A percentile compares a stretch with the other conserved stretches of the same genome.
These are phyloP conservation scores for Kuraishia ogatae DNA, from an alignment of 805 yeast genomes.

Conservation along the genomic window DNA sequence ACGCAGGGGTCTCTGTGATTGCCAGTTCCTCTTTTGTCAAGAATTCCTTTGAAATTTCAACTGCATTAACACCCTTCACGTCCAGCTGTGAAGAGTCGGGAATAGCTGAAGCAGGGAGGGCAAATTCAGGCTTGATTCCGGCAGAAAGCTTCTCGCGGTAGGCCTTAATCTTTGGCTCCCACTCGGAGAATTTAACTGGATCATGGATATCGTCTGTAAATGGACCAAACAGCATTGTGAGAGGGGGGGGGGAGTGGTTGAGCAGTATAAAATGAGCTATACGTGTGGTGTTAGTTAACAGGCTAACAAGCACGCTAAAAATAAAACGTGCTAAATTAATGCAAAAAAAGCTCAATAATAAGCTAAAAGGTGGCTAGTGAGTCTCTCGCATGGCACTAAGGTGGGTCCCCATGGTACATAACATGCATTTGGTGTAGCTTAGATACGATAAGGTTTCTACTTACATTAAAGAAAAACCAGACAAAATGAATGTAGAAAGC, in stretches of 20 bases:
- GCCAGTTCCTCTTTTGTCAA: conserved; percentile 26
- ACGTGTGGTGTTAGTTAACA: too few species aligned
- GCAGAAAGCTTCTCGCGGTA: conserved; percentile 19
- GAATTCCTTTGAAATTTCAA: conserved; percentile 19
- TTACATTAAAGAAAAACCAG: too few species aligned
- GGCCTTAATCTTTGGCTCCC: conserved; percentile 24
- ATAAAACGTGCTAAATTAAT: too few species aligned
- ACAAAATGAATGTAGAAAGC: too few species aligned
- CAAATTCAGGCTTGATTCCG: conserved; percentile 15
- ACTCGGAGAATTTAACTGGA: conserved; percentile 29
- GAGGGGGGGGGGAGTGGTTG: background rate
- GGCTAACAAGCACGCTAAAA: too few species aligned
- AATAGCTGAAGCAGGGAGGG: conserved; percentile 13
- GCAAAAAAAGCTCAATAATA: too few species aligned
- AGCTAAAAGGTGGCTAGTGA: too few species aligned
- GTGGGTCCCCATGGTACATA: too few species aligned
- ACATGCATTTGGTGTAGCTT: too few species aligned
- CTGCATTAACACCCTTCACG: conserved; percentile 22
- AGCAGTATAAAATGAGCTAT: background rate
- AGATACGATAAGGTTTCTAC: too few species aligned
- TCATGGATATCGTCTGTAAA: conserved; percentile 21
- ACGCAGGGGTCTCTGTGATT: conserved; percentile 33
- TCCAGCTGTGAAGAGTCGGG: conserved; percentile 15
- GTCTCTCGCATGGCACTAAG: too few species aligned
- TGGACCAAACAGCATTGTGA: background rate